Conservation (phyloP, 78 protist genomes). For the Dictyostelium discoideum region DNA sequence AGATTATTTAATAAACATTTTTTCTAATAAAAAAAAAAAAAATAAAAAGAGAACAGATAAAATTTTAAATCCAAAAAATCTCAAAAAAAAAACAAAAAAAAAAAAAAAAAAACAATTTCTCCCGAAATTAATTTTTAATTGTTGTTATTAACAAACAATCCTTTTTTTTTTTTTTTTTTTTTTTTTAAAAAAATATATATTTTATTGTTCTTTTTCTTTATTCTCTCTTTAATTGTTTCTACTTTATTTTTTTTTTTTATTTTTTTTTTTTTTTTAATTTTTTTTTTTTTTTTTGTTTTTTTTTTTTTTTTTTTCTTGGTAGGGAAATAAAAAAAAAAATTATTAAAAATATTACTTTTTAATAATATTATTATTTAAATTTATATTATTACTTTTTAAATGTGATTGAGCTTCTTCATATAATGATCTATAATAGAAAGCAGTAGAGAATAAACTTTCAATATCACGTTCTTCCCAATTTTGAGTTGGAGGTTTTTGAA, state of each 20-base stretch:
- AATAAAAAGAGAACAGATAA: too few species aligned
- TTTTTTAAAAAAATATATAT: too few species aligned
- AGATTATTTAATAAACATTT: too few species aligned
- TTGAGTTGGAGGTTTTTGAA: constrained; percentile 94
- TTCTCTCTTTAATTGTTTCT: too few species aligned
- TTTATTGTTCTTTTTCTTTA: not conserved
- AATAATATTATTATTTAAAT: constrained; percentile 17
- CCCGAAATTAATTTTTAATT: too few species aligned
- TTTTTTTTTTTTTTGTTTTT: not conserved
- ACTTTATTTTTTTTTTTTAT: not conserved
- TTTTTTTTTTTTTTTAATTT: not conserved
- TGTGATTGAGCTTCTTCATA: constrained; percentile 71
- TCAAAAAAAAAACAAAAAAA: too few species aligned
- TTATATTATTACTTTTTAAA: constrained; percentile 45
- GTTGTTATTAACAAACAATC: too few species aligned
- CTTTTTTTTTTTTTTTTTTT: too few species aligned
- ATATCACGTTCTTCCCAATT: constrained; percentile 90
- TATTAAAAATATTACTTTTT: not conserved
- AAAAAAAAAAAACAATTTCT: too few species aligned
- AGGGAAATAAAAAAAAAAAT: too few species aligned
- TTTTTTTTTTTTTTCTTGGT: not conserved
- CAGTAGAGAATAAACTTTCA: constrained; percentile 84
- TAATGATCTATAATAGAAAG: constrained; percentile 45
- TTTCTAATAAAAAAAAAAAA: too few species aligned
- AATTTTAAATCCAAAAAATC: too few species aligned